A percentile compares a stretch with the other conserved stretches of the same genome.
Evolutionary conservation across 163 green algal genomes (phyloP).

Genomic region (Chlorella variabilis): DNA sequence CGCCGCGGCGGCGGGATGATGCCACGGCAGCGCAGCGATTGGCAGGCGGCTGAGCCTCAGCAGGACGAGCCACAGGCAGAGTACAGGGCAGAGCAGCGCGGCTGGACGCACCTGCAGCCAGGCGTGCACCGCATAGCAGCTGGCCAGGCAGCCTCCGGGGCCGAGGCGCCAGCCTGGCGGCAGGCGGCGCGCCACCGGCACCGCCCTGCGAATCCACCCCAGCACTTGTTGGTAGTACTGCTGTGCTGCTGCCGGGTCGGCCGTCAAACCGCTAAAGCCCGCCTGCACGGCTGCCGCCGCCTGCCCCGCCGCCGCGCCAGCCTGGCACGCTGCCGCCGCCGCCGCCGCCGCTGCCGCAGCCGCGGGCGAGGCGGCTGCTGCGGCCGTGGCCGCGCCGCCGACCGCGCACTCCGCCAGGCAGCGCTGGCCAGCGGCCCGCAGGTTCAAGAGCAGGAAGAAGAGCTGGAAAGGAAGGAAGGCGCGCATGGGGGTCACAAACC

Average conservation of each 20-base stretch:
- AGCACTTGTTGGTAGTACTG: neutral
- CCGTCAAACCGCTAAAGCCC: neutral
- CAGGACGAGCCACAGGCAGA: too few species aligned
- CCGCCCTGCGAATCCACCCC: neutral
- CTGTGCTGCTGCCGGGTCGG: neutral
- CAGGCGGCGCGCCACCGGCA: neutral
- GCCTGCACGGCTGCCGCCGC: neutral
- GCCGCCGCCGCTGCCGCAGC: neutral
- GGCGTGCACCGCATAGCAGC: conserved; percentile 2
- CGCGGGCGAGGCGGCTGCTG: neutral
- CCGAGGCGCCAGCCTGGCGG: neutral
- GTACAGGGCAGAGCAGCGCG: neutral
- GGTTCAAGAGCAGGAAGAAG: neutral
- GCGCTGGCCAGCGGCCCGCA: neutral
- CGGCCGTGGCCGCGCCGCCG: neutral
- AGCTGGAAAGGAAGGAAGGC: neutral
- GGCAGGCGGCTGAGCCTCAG: too few species aligned
- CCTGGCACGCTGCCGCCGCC: neutral
- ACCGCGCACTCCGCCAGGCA: conserved; percentile 3
- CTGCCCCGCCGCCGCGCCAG: neutral
- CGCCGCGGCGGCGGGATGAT: too few species aligned
- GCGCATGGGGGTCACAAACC: neutral
- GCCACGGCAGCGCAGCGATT: neutral
- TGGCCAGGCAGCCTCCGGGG: neutral
- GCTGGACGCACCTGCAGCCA: conserved; percentile 5